Percentiles rank a stretch among this genome's conserved stretches.
Conservation (phyloP, 371 early-diverging fungal genomes). For the Apophysomyces elegans region DNA sequence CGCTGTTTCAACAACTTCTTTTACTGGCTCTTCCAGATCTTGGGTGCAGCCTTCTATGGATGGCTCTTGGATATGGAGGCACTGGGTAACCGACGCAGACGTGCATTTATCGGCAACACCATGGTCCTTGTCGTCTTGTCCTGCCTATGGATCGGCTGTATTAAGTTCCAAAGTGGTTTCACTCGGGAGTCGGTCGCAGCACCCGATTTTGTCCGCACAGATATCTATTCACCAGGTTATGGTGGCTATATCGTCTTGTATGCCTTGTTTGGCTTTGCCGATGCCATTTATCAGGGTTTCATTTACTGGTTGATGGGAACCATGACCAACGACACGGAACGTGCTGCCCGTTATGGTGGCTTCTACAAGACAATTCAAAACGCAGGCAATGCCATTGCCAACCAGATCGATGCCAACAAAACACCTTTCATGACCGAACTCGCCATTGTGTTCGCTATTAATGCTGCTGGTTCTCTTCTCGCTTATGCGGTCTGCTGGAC, state of each 20-base stretch:
- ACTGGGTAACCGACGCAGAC: slow-evolving; percentile 49
- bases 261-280: slow-evolving; percentile 65
- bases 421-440: slow-evolving; percentile 35
- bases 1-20: slow-evolving; percentile 68
- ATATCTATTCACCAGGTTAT: slow-evolving; percentile 39
- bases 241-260: slow-evolving; percentile 63
- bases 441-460: slow-evolving; percentile 30
- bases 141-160: slow-evolving; percentile 63
- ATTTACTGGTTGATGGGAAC: slow-evolving; percentile 78
- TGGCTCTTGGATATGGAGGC: slow-evolving; percentile 54
- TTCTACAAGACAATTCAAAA: slow-evolving; percentile 88
- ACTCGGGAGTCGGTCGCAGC: slow-evolving; percentile 28
- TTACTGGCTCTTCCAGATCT: slow-evolving; percentile 77
- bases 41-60: slow-evolving; percentile 65
- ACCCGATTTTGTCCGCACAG: slow-evolving; percentile 30
- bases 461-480: slow-evolving; percentile 32
- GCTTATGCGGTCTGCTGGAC: slow-evolving; percentile 35
- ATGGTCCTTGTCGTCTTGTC: slow-evolving; percentile 43
- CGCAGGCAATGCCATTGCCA: slow-evolving; percentile 65
- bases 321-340: slow-evolving; percentile 70
- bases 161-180: slow-evolving; percentile 57
- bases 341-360: slow-evolving; percentile 75
- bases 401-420: slow-evolving; percentile 35
- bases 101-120: slow-evolving; percentile 61
- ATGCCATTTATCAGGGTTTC: slow-evolving; percentile 76